Percentiles rank a stretch among this genome's conserved stretches.
Conservation (phyloP, 345 rosid genomes). For the Sisymbrium altissimum region DNA sequence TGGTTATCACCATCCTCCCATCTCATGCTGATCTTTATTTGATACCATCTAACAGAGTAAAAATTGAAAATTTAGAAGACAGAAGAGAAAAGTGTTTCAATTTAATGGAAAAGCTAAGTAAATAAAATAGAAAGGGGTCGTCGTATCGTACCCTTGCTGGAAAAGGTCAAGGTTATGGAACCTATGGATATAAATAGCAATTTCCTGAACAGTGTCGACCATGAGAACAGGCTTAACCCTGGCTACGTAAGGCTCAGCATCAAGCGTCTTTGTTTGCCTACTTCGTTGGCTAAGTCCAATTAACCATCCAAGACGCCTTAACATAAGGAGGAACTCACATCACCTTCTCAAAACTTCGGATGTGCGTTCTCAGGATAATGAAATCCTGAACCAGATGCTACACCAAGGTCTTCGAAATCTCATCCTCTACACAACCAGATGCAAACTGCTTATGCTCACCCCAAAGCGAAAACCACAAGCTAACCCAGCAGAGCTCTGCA, state of each 20-base stretch:
- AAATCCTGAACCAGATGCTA: constrained; percentile 20
- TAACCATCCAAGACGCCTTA: constrained; percentile 56
- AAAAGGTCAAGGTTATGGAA: constrained; percentile 48
- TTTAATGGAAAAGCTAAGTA: not conserved
- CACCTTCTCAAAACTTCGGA: constrained; percentile 24
- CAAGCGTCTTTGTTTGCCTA: constrained; percentile 44
- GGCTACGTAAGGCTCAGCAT: constrained; percentile 48
- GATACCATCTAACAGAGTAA: constrained; percentile 70
- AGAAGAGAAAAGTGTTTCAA: not conserved
- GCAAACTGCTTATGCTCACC: not conserved
- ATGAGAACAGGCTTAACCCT: constrained; percentile 55
- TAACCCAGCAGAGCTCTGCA: constrained; percentile 8
- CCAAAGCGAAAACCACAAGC: not conserved
- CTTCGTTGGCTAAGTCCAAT: constrained; percentile 46
- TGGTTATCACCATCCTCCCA: constrained; percentile 66
- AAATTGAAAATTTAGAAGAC: not conserved
- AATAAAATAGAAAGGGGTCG: not conserved
- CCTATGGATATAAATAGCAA: constrained; percentile 61
- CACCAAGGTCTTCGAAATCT: not conserved
- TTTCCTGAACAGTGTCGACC: constrained; percentile 76
- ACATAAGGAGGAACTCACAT: constrained; percentile 49
- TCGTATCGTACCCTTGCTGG: constrained; percentile 74
- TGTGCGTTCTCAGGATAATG: constrained; percentile 15
- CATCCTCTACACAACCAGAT: constrained; percentile 15
- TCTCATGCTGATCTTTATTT: constrained; percentile 75